Evolutionary conservation across 352 stramenopile species (phyloP), one percentile per base, ranked within the genome.

Genomic region (Nothophytophthora sp.): DNA sequence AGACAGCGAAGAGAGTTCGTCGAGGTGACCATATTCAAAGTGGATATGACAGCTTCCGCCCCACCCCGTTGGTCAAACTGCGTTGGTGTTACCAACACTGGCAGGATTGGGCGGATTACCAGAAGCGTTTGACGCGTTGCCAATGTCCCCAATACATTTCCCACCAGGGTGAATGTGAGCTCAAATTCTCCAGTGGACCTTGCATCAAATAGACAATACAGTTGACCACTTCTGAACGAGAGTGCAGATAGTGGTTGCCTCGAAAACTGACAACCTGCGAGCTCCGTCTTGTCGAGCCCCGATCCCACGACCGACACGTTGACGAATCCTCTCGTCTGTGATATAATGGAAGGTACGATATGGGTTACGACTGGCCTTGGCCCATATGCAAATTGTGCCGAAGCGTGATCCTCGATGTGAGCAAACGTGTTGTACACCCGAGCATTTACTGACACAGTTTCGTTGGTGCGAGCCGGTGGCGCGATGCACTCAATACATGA

Each of bases 1-100:
- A 55, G 49, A 45, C 74, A 86, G 4, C 55, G 55, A 38, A 78
- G 19, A 2, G 60, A 61, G 27, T 61, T 58, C 22, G 51, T 41
- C 36, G 38, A 34, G 8, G 29, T 28, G 22, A 38, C 39, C 5
- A 78, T 27, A 33, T 76, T 73, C 16, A 54, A 22, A 8, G 60
- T 50, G 13, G 52, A 52, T 13, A 88, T 52, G 34, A 83, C 32
- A 18, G 69, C 28, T 18, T 69, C 55, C 0, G 37, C 50, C 32
- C 78, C 78, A 19, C 78, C 78, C 12, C 52, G 45, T 18, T 90
- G 73, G 41, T 82, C 72, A 44, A 90, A 75, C 9, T 50, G 29
- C 19, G 22, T 13, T 24, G 72, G 69, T 9, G 51, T 50, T 12
- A 67, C 50, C 8, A 35, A 19, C 9, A 60, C 27, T 6, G 60